phyloP scores from a whole-genome alignment of 768 basidiomycete genomes.

The Phylloporus scabripes region DNA sequence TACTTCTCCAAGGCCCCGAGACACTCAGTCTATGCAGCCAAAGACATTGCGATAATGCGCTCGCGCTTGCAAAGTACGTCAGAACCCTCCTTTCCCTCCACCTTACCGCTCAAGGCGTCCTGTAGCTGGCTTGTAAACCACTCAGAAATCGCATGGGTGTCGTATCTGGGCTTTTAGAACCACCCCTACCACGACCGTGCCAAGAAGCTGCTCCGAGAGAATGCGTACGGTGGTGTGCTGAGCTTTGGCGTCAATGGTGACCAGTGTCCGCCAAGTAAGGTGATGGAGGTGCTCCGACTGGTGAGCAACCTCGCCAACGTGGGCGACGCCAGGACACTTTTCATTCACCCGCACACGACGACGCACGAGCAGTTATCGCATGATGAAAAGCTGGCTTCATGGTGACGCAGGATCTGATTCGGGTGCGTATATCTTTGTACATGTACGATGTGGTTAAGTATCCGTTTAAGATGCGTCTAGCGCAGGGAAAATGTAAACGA shows the following conservation, averaged over 20 bases:
- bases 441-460: background rate
- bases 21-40: conserved; percentile 56
- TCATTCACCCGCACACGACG: conserved; percentile 54
- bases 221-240: conserved; percentile 66
- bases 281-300: conserved; percentile 67
- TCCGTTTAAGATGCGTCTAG: no score
- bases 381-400: conserved; percentile 43
- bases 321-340: conserved; percentile 59
- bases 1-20: conserved; percentile 56
- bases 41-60: conserved; percentile 53
- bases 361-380: conserved; percentile 53
- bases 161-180: conserved; percentile 61
- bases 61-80: conserved; percentile 42
- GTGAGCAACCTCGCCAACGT: conserved; percentile 73
- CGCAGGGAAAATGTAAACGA: no score
- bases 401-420: conserved; percentile 52
- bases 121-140: conserved; percentile 54
- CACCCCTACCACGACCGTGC: conserved; percentile 62
- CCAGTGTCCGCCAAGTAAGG: conserved; percentile 43
- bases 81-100: background rate
- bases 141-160: conserved; percentile 68
- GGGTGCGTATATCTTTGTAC: conserved; percentile 32
- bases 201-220: conserved; percentile 45
- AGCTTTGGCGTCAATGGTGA: conserved; percentile 72
- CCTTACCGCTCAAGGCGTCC: background rate